Conservation (phyloP, 345 rosid species). For the Angophora floribunda region DNA sequence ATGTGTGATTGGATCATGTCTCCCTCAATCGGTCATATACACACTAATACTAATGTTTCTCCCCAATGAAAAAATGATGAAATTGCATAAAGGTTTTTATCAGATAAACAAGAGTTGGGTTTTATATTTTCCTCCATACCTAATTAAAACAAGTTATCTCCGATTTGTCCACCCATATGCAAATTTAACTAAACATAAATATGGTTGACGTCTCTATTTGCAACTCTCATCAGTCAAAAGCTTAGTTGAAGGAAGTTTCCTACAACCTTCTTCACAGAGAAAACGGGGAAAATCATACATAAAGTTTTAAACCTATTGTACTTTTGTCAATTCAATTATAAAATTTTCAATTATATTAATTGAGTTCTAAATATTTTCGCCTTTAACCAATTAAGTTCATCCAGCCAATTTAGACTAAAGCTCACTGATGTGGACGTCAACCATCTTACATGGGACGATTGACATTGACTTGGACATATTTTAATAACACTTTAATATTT, state of each 20-base stretch:
- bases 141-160: background rate
- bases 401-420: background rate
- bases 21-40: background rate
- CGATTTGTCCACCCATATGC: background rate
- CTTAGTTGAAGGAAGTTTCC: background rate
- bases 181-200: background rate
- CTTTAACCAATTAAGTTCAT: background rate
- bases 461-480: fast-evolving
- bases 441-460: fast-evolving
- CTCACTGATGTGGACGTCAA: fast-evolving
- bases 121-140: background rate
- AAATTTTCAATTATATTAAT: no score
- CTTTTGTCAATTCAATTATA: no score
- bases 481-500: no score
- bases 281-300: background rate
- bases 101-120: background rate
- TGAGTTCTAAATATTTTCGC: background rate
- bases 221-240: background rate
- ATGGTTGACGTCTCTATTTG: background rate
- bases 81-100: background rate
- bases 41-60: background rate
- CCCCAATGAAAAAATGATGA: background rate
- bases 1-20: background rate
- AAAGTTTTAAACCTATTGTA: no score
- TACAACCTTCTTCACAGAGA: background rate